Evolutionary conservation across 2,329 filamentous ascomycete genomes (phyloP).

Genomic region (Dactylonectria estremocensis): DNA sequence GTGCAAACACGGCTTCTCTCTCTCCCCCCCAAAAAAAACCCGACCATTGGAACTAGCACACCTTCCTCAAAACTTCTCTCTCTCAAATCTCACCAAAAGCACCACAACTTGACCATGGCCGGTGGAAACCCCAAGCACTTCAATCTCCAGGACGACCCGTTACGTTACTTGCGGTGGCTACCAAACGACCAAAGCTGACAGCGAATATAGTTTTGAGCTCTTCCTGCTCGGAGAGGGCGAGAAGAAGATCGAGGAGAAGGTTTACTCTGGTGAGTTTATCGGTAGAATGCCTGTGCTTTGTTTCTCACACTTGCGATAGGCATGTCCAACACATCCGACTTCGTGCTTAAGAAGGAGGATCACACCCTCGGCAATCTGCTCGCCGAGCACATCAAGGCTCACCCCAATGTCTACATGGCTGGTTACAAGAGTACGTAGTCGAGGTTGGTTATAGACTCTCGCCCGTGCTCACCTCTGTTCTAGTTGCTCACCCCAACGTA

Average conservation of each 20-base stretch:
- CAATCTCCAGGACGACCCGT: conserved; percentile 56
- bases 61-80: background rate
- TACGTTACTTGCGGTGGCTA: conserved; percentile 44
- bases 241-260: conserved; percentile 92
- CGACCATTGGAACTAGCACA: background rate
- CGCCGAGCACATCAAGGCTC: conserved; percentile 86
- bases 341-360: conserved; percentile 96
- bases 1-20: background rate
- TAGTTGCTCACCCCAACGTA: conserved; percentile 73
- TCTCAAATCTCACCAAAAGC: conserved; percentile 1
- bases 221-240: conserved; percentile 90
- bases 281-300: background rate
- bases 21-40: too few species aligned
- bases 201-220: conserved; percentile 82
- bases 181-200: conserved; percentile 40
- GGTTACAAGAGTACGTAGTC: conserved; percentile 85
- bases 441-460: too few species aligned
- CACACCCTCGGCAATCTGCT: conserved; percentile 95
- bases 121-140: conserved; percentile 57
- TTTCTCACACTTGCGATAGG: conserved; percentile 59
- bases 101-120: conserved; percentile 48
- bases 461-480: conserved; percentile 24
- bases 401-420: conserved; percentile 88
- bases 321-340: conserved; percentile 95
- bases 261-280: conserved; percentile 84